Evolutionary conservation across 129 eudicot genomes (phyloP), one percentile per base, ranked within the genome.

Genomic region (Saposhnikovia divaricata): DNA sequence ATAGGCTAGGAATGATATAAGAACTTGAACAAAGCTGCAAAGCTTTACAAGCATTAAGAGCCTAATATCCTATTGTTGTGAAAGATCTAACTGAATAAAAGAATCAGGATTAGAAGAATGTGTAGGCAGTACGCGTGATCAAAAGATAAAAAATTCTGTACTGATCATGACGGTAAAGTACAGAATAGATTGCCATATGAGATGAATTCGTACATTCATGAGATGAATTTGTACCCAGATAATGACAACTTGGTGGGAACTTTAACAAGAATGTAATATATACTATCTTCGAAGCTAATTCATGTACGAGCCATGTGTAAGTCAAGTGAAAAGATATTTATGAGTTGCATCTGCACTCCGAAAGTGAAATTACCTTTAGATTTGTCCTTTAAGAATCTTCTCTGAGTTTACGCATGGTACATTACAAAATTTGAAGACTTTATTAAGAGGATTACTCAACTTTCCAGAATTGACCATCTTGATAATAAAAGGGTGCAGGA

Each of bases 131-230:
- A 78, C 43, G 80, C 78, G 11, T 46, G 55, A 12, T 44, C 27
- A 76, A 38, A 75, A 82, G 83, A 48, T 69, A 53, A 70, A 23
- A 75, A 70, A 79, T 79, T 76, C 77, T 78, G 47, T 78, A 38
- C 65, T 53, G 71, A 28, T 77, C 28, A 74, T 44, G 42, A 55
- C 75, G 34, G 68, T 25, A 76, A 80, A 45, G 76, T 27, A 39
- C 50, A 40, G 65, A 55, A 57, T 51, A 61, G 69, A 61, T 61
- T 61, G 69, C 37, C 37, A 61, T n/a, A 25, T n/a, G 13, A 9
- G 31, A 59, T 61, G 31, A n/a, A n/a, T n/a, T n/a, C n/a, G n/a
- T n/a, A n/a, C 68, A 23, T 61, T n/a, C 15, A n/a, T 61, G 69
- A 61, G 69, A 75, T 75, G 44, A 48, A 48, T 46, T 11, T 75